Base-by-base conservation (phyloP, 2,329 filamentous ascomycete genomes). In the Fusarium xylarioides region DNA sequence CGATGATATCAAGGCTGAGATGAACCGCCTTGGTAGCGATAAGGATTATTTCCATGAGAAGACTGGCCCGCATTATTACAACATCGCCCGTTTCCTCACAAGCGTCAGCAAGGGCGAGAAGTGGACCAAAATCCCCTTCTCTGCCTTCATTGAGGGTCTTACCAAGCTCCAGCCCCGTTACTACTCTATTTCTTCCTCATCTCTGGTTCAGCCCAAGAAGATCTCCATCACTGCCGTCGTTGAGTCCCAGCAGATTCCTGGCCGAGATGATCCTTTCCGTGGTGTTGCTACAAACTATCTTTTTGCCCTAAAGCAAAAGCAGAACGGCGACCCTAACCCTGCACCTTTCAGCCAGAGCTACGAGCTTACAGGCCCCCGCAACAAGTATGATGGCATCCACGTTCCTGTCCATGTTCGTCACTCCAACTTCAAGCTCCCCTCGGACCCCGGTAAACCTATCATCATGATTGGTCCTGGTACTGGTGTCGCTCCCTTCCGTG, bases 171-270 rank as follows among this genome's bases (percentile, higher is more conserved):
- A 99, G 83, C 95, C 96, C 43, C 94, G 96, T 55, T 99, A 98
- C 88, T 99, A 99, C 86, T 99, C 97, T 55, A 99, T 99, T 82
- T 99, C 96, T 5, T 99, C 97, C 2, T 98, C 96, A 2, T 98
- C 96, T 11, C 83, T 95, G 14, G 95, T 97, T 21, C 95, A 99
- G 81, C 95, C 96, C 81, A 92, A 97, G 84, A 95, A 95, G 85
- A 95, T 99, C 75, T 94, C 96, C 68, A 93, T 99, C 78, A 99
- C 96, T 21, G 95, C 95, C 64, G 92, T 98, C 44, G 95, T 99
- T 66, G 96, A 98, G 82, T 94, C 92, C 18, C 89, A 95, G 76
- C 84, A 90, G 66, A 89, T 97, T 73, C 91, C 94, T 26, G 93
- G 93, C 74, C 91, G 94, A 54, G 92, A 89, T 37, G 93, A 97